A percentile compares a stretch with the other conserved stretches of the same genome.
Conservation (phyloP, 2,329 filamentous ascomycete species). For the Claviceps maximensis region DNA sequence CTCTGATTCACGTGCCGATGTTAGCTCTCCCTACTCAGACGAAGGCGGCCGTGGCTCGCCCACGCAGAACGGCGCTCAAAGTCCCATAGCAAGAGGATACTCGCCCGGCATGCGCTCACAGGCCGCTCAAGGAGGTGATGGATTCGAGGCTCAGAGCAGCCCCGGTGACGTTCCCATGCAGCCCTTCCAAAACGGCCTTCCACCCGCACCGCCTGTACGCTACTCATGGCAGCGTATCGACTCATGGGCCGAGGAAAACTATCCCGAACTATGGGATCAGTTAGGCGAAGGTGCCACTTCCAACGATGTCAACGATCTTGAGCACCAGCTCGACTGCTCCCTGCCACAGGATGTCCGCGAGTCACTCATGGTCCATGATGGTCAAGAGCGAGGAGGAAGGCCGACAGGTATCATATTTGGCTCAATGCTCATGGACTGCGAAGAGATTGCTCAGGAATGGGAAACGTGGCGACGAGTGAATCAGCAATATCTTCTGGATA, state of each 20-base stretch:
- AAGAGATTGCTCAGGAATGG: constrained; percentile 97
- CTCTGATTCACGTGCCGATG: constrained; percentile 74
- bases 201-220: constrained; percentile 71
- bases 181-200: constrained; percentile 80
- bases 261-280: constrained; percentile 87
- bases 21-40: constrained; percentile 66
- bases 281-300: constrained; percentile 80
- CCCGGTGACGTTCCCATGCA: constrained; percentile 91
- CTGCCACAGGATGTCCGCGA: constrained; percentile 88
- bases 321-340: constrained; percentile 90
- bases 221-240: constrained; percentile 96
- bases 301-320: constrained; percentile 93
- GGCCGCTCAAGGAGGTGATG: constrained; percentile 50
- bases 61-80: constrained; percentile 35
- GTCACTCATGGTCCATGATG: constrained; percentile 81
- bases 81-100: constrained; percentile 54
- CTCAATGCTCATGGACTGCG: constrained; percentile 91
- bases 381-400: constrained; percentile 85
- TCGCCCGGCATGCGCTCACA: constrained; percentile 82
- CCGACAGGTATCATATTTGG: constrained; percentile 90
- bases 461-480: constrained; percentile 92
- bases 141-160: constrained; percentile 57
- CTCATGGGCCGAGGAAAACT: constrained; percentile 86
- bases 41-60: constrained; percentile 46
- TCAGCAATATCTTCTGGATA: constrained; percentile 66